Evolutionary conservation across 352 stramenopile genomes (phyloP), one percentile per base, ranked within the genome.

Genomic region (Phytophthora pisi): DNA sequence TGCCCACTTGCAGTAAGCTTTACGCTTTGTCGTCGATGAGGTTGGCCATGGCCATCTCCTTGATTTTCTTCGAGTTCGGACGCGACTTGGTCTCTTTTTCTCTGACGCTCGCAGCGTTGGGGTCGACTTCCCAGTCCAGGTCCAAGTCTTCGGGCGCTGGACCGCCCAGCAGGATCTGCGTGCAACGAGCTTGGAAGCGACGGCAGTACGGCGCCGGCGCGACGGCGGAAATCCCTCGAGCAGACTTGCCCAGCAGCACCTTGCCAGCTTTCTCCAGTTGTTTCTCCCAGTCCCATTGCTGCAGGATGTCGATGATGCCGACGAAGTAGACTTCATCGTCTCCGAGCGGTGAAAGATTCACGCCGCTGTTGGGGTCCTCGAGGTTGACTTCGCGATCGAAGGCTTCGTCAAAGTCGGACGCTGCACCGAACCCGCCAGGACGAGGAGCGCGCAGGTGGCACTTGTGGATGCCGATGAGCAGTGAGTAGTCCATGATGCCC

Each of bases 251-350:
- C 10, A 90, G 67, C 42, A 92, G 57, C 60, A 88, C 79, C 71
- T 93, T 93, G n/a, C 79, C 82, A 13, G 84, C 72, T 31, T 89
- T 88, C 51, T 93, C 85, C 46, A 90, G 64, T 64, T 89, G 80
- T 65, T 93, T 93, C 47, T 90, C 83, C 81, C 79, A 91, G 61
- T 91, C 85, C 84, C 86, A 95, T 61, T 92, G 77, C 58, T 95
- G 87, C 5, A 95, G 47, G 46, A 95, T 93, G 70, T 95, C 87
- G 38, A 95, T 95, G 49, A 95, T 92, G 9, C 87, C 87, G 5
- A 95, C 74, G 58, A 90, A 92, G 54, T 95, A 95, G 42, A 93
- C 76, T 62, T 92, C 83, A 4, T 79, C 68, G 1, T 70, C 38
- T 24, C 69, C 64, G 6, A 74, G 51, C 9, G 74, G 66, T 1